phyloP scores from a whole-genome alignment of 108 stramenopile genomes.

The Pelagomonas calceolata region DNA sequence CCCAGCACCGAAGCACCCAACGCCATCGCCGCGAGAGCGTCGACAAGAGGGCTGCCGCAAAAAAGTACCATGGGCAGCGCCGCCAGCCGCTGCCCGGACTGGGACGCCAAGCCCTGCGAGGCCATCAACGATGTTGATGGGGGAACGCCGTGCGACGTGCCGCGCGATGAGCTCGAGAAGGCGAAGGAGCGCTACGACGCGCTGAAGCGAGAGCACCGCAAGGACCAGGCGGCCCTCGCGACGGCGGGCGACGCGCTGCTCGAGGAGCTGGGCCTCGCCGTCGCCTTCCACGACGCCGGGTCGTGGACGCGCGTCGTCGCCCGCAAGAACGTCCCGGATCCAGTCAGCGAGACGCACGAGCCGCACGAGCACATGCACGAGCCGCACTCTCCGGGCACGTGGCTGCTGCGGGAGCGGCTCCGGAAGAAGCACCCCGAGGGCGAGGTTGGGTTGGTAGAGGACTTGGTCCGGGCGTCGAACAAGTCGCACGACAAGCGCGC shows the following conservation, averaged over 20 bases:
- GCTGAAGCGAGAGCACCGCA: neutral
- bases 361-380: neutral
- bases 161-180: no score
- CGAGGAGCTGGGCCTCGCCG: neutral
- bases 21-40: no score
- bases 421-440: neutral
- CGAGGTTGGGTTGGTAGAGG: neutral
- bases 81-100: no score
- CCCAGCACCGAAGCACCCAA: no score
- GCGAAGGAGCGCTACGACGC: neutral
- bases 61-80: no score
- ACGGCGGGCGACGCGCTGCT: neutral
- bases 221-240: neutral
- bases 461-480: neutral
- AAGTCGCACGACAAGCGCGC: neutral
- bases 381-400: neutral
- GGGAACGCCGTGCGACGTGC: no score
- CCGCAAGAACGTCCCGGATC: neutral
- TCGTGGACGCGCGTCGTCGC: neutral
- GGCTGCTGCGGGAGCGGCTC: neutral
- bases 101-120: neutral
- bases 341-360: neutral
- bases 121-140: neutral
- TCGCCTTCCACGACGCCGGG: neutral
- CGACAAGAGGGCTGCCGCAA: no score